phyloP scores from a whole-genome alignment of 148 eudicot genomes.

The Vaccinium corymbosum region DNA sequence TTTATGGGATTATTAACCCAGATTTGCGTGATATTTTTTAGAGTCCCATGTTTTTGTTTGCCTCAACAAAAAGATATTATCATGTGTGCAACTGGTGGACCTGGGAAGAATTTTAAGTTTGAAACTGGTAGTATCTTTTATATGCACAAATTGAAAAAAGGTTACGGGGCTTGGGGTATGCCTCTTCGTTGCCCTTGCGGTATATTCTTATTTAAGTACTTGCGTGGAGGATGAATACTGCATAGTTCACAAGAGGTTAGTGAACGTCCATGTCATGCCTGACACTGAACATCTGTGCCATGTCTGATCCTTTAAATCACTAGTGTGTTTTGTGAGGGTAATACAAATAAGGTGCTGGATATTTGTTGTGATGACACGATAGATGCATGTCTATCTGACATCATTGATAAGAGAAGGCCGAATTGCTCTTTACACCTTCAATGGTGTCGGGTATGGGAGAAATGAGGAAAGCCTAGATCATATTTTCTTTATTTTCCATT shows the following conservation, averaged over 20 bases:
- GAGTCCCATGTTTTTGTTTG: conserved; percentile 6
- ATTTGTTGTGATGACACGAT: background rate
- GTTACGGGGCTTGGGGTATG: background rate
- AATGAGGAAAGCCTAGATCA: background rate
- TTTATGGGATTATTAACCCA: background rate
- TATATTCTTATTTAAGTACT: background rate
- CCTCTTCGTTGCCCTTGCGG: background rate
- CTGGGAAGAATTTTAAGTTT: background rate
- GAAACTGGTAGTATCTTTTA: background rate
- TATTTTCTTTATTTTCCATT: too few species aligned
- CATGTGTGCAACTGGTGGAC: background rate
- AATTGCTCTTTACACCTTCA: background rate
- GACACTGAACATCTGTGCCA: background rate
- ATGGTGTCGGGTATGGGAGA: background rate
- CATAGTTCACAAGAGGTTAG: background rate
- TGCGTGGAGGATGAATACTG: background rate
- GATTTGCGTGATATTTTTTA: background rate
- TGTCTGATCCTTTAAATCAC: background rate
- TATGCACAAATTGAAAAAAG: background rate
- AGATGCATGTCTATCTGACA: background rate
- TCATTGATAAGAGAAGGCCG: background rate
- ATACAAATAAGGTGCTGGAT: background rate
- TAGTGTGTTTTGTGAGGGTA: background rate
- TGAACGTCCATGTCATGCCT: too few species aligned
- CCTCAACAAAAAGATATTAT: conserved; percentile 4